Evolutionary conservation across 192 early-diverging fungal species (phyloP), one percentile per base, ranked within the genome.

Genomic region (Mortierella hygrophila): DNA sequence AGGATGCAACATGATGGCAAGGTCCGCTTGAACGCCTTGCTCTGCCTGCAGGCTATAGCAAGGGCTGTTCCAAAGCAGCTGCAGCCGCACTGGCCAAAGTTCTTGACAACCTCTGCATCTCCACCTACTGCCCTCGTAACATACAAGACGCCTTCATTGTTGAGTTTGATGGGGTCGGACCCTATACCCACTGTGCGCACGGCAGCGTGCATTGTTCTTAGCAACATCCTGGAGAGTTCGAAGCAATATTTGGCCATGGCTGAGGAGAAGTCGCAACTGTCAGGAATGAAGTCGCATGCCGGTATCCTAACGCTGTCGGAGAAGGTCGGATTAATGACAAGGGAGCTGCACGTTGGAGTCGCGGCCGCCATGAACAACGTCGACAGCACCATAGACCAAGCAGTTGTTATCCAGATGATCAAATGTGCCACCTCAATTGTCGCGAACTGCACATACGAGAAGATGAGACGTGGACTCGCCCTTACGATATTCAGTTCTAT

Each of bases 211-310:
- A 84, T 90, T 26, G 77, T 83, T 0, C 79, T 93, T 9, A 78
- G 71, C 3, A 79, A 89, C 38, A 89, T 93, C 54, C 49, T 93
- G 11, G 88, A 91, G 80, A 85, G 77, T 9, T 89, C 91, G 3
- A 93, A 90, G 41, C 89, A 90, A 47, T 93, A 91, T 82, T 68
- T 93, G 42, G 82, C 88, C 6, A 85, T 90, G 80, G 91, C 92
- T 35, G 89, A 88, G 46, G 92, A 92, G 79, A 89, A 90, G 80
- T 42, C 83, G n/a, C 42, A 26, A 16, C 42, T 38, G 26, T 68
- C 74, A 8, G 74, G 74, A 55, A 8, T 69, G 32, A 80, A 72
- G 42, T 80, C 46, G 38, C 83, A 85, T 11, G 68, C 83, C 1
- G 83, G 83, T 16, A 54, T 85, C 20, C 38, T 85, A n/a, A 70